Evolutionary conservation across 2,329 filamentous ascomycete species (phyloP).

Genomic region (Cryphonectria naterciae): DNA sequence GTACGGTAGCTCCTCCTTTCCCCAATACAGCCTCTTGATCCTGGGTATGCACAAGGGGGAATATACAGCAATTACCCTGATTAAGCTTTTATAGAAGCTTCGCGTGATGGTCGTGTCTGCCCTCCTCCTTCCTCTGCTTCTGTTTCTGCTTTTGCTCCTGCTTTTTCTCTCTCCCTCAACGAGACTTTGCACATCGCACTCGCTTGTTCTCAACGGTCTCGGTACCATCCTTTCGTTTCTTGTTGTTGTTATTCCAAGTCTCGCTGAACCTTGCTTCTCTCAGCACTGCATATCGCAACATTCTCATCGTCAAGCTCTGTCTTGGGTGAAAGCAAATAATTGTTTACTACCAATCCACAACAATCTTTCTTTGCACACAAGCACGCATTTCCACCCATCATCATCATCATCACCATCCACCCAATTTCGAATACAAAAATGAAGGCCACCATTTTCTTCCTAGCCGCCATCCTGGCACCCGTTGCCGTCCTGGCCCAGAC

Average conservation of each 20-base stretch:
- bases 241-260: slow-evolving; percentile 3
- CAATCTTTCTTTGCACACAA: background rate
- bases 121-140: slow-evolving; percentile 12
- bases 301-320: background rate
- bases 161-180: slow-evolving; percentile 11
- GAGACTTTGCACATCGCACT: slow-evolving; percentile 13
- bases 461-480: slow-evolving; percentile 44
- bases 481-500: slow-evolving; percentile 41
- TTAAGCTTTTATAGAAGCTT: slow-evolving; percentile 26
- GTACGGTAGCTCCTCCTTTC: slow-evolving; percentile 10
- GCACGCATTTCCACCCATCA: background rate
- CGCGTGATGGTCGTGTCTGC: background rate
- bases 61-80: slow-evolving; percentile 4
- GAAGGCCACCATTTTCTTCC: slow-evolving; percentile 48
- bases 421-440: slow-evolving; percentile 37
- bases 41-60: slow-evolving; percentile 14
- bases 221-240: slow-evolving; percentile 9
- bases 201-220: background rate
- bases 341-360: background rate
- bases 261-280: slow-evolving; percentile 7
- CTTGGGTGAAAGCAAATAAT: background rate
- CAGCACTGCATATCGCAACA: slow-evolving; percentile 1
- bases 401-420: slow-evolving; percentile 2
- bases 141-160: background rate
- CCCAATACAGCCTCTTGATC: slow-evolving; percentile 1